These are phyloP conservation scores for Epicoccum sorghinum DNA, from an alignment of 2,329 filamentous ascomycete species.

Conservation along the genomic window DNA sequence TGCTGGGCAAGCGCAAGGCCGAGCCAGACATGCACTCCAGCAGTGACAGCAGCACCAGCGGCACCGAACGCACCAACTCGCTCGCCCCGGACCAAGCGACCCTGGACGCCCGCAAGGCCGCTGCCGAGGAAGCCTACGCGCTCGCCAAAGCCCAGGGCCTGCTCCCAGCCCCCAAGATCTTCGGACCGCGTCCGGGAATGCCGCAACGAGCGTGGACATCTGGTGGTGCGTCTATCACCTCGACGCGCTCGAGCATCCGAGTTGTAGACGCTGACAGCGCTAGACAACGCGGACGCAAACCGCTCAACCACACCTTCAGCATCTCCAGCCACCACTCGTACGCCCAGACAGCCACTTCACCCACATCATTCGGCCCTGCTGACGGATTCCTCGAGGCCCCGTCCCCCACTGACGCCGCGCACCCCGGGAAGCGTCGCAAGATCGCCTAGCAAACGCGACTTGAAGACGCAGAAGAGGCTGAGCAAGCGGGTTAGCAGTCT, in stretches of 20 bases:
- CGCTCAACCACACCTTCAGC: no score
- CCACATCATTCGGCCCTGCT: no score
- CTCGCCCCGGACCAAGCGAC: constrained; percentile 15
- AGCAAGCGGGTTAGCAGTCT: constrained; percentile 66
- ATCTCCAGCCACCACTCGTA: not conserved
- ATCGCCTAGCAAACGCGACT: constrained; percentile 61
- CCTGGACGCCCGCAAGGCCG: constrained; percentile 35
- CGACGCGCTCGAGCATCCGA: not conserved
- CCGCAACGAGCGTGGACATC: constrained; percentile 11
- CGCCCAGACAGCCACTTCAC: not conserved
- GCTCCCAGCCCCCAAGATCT: constrained; percentile 41
- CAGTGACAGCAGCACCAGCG: not conserved
- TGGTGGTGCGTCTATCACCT: constrained; percentile 6
- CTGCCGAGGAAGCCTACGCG: constrained; percentile 41
- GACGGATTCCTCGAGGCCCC: not conserved
- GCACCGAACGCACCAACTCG: constrained; percentile 1
- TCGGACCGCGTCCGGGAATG: constrained; percentile 30
- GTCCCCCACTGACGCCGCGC: constrained; percentile 16
- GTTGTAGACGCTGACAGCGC: not conserved
- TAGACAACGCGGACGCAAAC: no score
- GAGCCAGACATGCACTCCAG: constrained; percentile 3
- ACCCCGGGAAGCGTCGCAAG: constrained; percentile 49
- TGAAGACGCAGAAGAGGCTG: constrained; percentile 63
- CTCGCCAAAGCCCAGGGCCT: constrained; percentile 43
- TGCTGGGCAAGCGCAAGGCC: constrained; percentile 42